A percentile compares a stretch with the other conserved stretches of the same genome.
These are phyloP conservation scores for Pisolithus sp. DNA, from an alignment of 768 basidiomycete species.

Conservation along the genomic window DNA sequence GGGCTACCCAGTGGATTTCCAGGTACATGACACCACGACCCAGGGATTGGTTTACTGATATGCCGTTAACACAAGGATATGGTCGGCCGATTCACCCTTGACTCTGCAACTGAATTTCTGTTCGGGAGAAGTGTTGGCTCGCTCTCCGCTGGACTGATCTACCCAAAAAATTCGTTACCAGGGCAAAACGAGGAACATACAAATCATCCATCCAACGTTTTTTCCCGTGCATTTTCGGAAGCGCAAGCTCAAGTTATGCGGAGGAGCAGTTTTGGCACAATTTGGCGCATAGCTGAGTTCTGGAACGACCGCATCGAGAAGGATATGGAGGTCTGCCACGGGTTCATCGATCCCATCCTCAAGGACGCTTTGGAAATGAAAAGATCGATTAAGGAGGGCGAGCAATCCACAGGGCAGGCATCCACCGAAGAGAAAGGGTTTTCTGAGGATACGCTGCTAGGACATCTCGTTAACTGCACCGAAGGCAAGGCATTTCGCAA, in stretches of 20 bases:
- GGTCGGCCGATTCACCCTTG: constrained; percentile 51
- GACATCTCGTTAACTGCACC: constrained; percentile 23
- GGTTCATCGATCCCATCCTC: constrained; percentile 50
- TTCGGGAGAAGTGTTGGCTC: constrained; percentile 44
- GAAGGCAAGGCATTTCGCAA: constrained; percentile 14
- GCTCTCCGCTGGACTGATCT: constrained; percentile 42
- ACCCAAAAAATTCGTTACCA: constrained; percentile 30
- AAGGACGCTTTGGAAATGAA: constrained; percentile 39
- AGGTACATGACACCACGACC: constrained; percentile 27
- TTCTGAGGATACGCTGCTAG: constrained; percentile 23
- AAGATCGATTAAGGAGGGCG: constrained; percentile 16
- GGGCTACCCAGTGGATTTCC: constrained; percentile 51
- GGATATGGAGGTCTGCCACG: constrained; percentile 42
- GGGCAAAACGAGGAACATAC: constrained; percentile 6
- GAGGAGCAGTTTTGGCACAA: constrained; percentile 35
- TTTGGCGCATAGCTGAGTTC: constrained; percentile 52
- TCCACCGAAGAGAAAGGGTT: constrained; percentile 6
- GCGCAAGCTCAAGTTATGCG: constrained; percentile 38
- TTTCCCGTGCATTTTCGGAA: constrained; percentile 44
- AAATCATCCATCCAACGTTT: constrained; percentile 33
- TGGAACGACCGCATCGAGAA: constrained; percentile 41
- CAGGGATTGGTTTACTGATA: not conserved
- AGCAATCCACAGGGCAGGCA: constrained; percentile 12
- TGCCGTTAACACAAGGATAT: constrained; percentile 34
- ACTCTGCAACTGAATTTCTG: constrained; percentile 54